Evolutionary conservation across 257 asterid species (phyloP).

Genomic region (Petunia axillaris): DNA sequence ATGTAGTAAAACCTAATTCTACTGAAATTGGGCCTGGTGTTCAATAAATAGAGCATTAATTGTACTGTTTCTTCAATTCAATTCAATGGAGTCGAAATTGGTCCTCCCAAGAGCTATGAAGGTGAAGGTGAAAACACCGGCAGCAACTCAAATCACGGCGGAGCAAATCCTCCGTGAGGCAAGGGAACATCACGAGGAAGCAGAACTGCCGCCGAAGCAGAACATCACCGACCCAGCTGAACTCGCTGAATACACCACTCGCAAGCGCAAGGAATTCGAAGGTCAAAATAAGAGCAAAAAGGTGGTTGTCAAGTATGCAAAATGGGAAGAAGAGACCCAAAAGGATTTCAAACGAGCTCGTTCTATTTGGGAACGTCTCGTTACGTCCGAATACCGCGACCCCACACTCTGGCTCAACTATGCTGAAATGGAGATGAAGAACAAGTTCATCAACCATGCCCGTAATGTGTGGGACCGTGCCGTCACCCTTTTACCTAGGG

Average conservation of each 20-base stretch:
- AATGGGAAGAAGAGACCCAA: slow-evolving; percentile 81
- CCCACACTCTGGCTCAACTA: slow-evolving; percentile 84
- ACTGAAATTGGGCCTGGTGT: no score
- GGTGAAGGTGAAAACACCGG: slow-evolving; percentile 82
- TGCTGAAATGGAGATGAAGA: slow-evolving; percentile 87
- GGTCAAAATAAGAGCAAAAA: slow-evolving; percentile 76
- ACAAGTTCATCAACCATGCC: slow-evolving; percentile 69
- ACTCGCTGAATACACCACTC: slow-evolving; percentile 74
- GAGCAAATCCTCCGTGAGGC: slow-evolving; percentile 89
- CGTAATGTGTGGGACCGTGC: slow-evolving; percentile 86
- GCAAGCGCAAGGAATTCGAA: slow-evolving; percentile 76
- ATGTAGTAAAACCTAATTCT: no score
- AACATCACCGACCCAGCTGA: slow-evolving; percentile 73
- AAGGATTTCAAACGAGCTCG: slow-evolving; percentile 75
- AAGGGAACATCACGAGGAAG: slow-evolving; percentile 76
- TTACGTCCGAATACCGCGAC: slow-evolving; percentile 75
- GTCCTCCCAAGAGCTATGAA: slow-evolving; percentile 77
- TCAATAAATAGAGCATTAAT: no score
- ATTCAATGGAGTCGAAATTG: slow-evolving; percentile 62
- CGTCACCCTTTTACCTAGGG: slow-evolving; percentile 67
- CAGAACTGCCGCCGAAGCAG: slow-evolving; percentile 83
- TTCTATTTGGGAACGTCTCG: slow-evolving; percentile 92
- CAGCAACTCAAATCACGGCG: slow-evolving; percentile 76
- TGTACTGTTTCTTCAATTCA: no score
- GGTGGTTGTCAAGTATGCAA: slow-evolving; percentile 86